Evolutionary conservation across 352 stramenopile genomes (phyloP), one percentile per base, ranked within the genome.

Genomic region (Phytophthora idaei): DNA sequence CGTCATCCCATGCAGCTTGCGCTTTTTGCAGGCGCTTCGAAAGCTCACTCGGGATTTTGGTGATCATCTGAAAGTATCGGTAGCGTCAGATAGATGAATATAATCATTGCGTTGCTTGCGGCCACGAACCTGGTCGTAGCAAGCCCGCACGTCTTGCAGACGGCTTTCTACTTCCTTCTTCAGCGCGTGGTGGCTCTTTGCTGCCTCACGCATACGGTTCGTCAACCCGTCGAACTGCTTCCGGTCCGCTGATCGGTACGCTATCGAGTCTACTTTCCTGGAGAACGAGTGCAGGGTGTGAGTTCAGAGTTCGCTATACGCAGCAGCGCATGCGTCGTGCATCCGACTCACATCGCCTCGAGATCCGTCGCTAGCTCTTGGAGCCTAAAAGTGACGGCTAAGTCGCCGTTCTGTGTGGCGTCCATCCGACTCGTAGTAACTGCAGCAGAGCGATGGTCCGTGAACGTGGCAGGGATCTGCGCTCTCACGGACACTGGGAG

Each of bases 201-300:
- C 48, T 25, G 78, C 60, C 54, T 92, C 83, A 5, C 81, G 76
- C 46, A 89, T 29, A 10, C 83, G 78, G 50, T 82, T 89, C 4
- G 81, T 86, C 31, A 90, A 46, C 5, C 76, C 71, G 7, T 90
- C 80, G 42, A 92, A 89, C 47, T 90, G 83, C 51, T 83, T 75
- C 6, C 83, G 74, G 48, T 92, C 80, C 0, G 77, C 81, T 3
- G 41, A 63, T 31, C 80, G 74, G 49, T 83, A 79, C 6, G 72
- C 56, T 8, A 61, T 45, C 1, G 76, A 46, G 34, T 90, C 80
- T 27, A 66, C 47, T 64, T 81, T 88, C 27, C 79, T 87, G 49
- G 25, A 54, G 32, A 65, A 46, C 8, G 6, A 53, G 2, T 36
- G 55, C 14, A 57, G 2, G 37, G 0, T 2, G 32, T 70, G 10